Conservation (phyloP, 345 rosid species). For the Turritis glabra region DNA sequence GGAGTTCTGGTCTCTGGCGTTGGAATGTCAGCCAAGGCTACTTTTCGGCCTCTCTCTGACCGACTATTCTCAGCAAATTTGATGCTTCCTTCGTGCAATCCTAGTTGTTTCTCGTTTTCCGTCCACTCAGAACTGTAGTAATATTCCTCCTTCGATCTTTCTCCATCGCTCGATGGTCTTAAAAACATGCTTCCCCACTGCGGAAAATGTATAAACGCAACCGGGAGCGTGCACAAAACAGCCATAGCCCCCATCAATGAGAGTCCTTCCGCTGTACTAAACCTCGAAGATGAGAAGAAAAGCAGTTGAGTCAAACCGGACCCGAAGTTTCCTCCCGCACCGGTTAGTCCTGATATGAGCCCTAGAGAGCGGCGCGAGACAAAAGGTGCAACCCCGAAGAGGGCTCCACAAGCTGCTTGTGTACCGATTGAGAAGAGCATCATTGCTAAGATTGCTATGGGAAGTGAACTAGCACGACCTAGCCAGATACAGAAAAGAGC, state of each 20-base stretch:
- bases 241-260: conserved; percentile 75
- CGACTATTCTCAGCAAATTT: conserved; percentile 74
- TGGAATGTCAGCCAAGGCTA: conserved; percentile 45
- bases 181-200: conserved; percentile 84
- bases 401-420: conserved; percentile 90
- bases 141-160: conserved; percentile 52
- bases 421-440: conserved; percentile 75
- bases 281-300: conserved; percentile 58
- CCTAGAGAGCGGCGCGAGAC: conserved; percentile 74
- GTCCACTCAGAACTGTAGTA: conserved; percentile 67
- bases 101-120: conserved; percentile 63
- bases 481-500: conserved; percentile 78
- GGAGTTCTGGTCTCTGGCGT: conserved; percentile 55
- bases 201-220: conserved; percentile 66
- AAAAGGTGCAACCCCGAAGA: conserved; percentile 76
- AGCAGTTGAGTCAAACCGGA: conserved; percentile 74
- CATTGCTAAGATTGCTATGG: conserved; percentile 66
- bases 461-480: conserved; percentile 65
- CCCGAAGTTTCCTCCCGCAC: conserved; percentile 81
- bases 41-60: conserved; percentile 65
- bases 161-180: conserved; percentile 49
- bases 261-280: conserved; percentile 60
- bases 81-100: conserved; percentile 62
- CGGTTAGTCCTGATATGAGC: conserved; percentile 71
- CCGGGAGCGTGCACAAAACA: conserved; percentile 61